Percentiles rank a stretch among this genome's conserved stretches.
phyloP scores from a whole-genome alignment of 2,329 filamentous ascomycete genomes.

The Botrytis galanthina region DNA sequence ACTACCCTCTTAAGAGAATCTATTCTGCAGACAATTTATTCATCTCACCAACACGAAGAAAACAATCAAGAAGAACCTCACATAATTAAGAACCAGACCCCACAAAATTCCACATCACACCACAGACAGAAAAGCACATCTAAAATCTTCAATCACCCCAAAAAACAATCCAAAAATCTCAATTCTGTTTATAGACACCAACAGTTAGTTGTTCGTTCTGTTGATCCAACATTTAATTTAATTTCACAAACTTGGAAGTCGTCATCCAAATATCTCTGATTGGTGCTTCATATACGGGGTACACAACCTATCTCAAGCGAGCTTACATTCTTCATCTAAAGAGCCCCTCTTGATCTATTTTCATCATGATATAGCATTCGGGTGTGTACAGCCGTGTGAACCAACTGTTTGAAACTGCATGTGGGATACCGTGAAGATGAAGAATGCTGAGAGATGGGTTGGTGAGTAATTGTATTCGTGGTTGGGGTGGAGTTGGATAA shows the following conservation, averaged over 20 bases:
- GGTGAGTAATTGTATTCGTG: not conserved
- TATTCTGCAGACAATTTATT: not conserved
- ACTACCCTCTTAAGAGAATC: not conserved
- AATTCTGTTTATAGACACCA: not conserved
- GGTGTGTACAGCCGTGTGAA: not conserved
- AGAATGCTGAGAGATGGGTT: not conserved
- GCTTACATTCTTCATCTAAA: not conserved
- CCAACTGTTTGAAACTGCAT: not conserved
- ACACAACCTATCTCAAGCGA: not conserved
- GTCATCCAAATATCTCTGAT: not conserved
- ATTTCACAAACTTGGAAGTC: not conserved
- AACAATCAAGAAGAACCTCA: not conserved
- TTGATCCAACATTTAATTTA: not conserved
- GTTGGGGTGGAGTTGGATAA: not conserved
- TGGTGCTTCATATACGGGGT: not conserved
- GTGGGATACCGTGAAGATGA: not conserved
- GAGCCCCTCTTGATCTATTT: not conserved
- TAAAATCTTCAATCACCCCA: not conserved
- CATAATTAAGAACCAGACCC: not conserved
- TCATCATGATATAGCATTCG: not conserved
- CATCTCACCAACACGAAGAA: too few species aligned
- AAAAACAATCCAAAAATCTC: not conserved
- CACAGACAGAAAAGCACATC: not conserved
- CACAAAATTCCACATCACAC: not conserved
- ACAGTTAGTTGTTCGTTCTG: too few species aligned